These are phyloP conservation scores for Suillus ampliporus DNA, from an alignment of 768 basidiomycete species.

Conservation along the genomic window DNA sequence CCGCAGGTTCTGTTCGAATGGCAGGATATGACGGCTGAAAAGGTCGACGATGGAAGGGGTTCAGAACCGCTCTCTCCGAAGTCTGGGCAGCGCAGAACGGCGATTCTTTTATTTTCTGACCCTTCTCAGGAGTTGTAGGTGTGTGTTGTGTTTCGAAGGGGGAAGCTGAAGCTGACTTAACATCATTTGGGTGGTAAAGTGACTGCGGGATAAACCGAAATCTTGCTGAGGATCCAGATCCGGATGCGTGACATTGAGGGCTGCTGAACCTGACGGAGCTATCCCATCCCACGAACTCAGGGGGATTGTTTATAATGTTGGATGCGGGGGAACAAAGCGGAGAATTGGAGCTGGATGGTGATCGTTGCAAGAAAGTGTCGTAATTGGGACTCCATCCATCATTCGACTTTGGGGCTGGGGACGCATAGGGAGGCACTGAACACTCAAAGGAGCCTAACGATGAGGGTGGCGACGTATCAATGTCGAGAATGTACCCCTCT, in stretches of 20 bases:
- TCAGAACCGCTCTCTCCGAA: background rate
- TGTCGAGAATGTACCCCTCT: constrained; percentile 22
- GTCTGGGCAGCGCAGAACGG: too few species aligned
- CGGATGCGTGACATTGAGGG: background rate
- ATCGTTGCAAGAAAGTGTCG: background rate
- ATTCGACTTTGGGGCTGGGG: background rate
- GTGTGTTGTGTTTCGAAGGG: background rate
- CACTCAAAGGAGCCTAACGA: background rate
- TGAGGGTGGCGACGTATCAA: constrained; percentile 30
- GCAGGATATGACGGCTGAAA: background rate
- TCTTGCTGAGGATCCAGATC: background rate
- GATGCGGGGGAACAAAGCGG: background rate
- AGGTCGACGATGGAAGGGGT: background rate
- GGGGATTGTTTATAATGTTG: background rate
- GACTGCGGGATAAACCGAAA: background rate
- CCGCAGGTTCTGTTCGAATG: background rate
- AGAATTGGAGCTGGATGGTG: background rate
- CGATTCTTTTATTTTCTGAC: background rate
- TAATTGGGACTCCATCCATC: background rate
- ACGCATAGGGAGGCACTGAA: background rate
- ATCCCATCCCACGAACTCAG: background rate
- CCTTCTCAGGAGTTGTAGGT: background rate
- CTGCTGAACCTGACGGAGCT: background rate
- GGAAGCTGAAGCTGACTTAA: background rate
- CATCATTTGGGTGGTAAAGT: background rate